Percentiles rank a stretch among this genome's conserved stretches.
Evolutionary conservation across 345 rosid genomes (phyloP).

Genomic region (Lepidium sativum): DNA sequence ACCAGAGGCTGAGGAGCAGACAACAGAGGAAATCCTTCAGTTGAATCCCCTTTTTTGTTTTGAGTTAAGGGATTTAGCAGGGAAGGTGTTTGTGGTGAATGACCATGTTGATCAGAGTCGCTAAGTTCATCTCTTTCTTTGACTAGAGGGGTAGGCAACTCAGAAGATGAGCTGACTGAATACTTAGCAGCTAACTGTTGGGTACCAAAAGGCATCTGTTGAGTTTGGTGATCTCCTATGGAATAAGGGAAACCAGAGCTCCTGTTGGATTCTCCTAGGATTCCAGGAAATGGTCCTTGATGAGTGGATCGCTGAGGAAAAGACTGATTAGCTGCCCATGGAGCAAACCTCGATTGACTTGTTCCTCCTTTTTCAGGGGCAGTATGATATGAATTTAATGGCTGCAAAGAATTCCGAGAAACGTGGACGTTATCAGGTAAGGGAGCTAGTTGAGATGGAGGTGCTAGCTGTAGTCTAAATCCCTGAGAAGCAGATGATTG

Average conservation of each 20-base stretch:
- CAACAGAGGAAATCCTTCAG: conserved; percentile 39
- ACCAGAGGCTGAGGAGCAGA: conserved; percentile 33
- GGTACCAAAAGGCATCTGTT: conserved; percentile 30
- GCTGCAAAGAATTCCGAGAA: conserved; percentile 36
- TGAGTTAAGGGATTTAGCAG: conserved; percentile 21
- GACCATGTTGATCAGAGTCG: conserved; percentile 40
- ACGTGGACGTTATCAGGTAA: conserved; percentile 27
- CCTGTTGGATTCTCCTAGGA: conserved; percentile 30
- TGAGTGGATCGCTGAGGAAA: conserved; percentile 33
- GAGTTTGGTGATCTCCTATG: conserved; percentile 37
- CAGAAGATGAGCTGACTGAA: conserved; percentile 27
- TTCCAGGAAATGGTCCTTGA: conserved; percentile 34
- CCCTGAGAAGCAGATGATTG: conserved; percentile 61
- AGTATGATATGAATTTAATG: conserved; percentile 19
- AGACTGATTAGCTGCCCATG: conserved; percentile 39
- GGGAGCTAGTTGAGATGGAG: conserved; percentile 60
- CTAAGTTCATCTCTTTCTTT: conserved; percentile 32
- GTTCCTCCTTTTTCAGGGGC: conserved; percentile 37
- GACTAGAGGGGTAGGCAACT: conserved; percentile 31
- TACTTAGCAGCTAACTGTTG: conserved; percentile 28
- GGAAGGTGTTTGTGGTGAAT: conserved; percentile 35
- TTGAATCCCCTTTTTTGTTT: conserved; percentile 26
- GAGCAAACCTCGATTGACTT: conserved; percentile 36
- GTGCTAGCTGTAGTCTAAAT: conserved; percentile 71
- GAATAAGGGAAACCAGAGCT: conserved; percentile 43